phyloP scores from a whole-genome alignment of 176 grass and related monocot species.

The Carex littledalei region DNA sequence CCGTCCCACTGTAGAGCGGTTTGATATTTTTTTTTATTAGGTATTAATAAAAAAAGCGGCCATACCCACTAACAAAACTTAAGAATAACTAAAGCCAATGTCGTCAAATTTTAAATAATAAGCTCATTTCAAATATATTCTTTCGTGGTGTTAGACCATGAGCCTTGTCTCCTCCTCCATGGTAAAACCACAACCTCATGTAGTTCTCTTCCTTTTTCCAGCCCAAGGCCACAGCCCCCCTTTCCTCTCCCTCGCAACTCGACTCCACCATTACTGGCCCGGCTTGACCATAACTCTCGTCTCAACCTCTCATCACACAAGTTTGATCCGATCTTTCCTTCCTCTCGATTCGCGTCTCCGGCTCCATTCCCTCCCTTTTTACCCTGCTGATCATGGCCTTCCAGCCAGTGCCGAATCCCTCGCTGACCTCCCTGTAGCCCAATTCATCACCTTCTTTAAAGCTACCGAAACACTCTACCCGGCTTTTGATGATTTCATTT shows the following conservation, averaged over 20 bases:
- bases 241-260: slow-evolving; percentile 29
- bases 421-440: neutral
- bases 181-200: neutral
- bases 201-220: neutral
- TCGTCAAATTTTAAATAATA: too few relatives aligned
- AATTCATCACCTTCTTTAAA: slow-evolving; percentile 32
- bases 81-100: too few relatives aligned
- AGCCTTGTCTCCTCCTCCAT: neutral
- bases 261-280: slow-evolving; percentile 5
- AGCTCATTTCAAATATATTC: too few relatives aligned
- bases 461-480: slow-evolving; percentile 32
- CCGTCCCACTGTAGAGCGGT: too few relatives aligned
- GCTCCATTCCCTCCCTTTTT: slow-evolving; percentile 30
- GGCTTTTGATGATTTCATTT: slow-evolving; percentile 34
- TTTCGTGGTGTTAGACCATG: neutral
- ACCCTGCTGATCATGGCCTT: slow-evolving; percentile 20
- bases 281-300: slow-evolving; percentile 25
- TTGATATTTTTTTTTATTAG: too few relatives aligned
- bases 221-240: slow-evolving; percentile 24
- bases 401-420: neutral
- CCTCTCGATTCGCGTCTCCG: neutral
- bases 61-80: too few relatives aligned
- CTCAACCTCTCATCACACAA: slow-evolving; percentile 25
- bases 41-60: too few relatives aligned
- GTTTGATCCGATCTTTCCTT: neutral